phyloP scores from a whole-genome alignment of 2,329 filamentous ascomycete genomes.

The Arthroderma uncinatum region DNA sequence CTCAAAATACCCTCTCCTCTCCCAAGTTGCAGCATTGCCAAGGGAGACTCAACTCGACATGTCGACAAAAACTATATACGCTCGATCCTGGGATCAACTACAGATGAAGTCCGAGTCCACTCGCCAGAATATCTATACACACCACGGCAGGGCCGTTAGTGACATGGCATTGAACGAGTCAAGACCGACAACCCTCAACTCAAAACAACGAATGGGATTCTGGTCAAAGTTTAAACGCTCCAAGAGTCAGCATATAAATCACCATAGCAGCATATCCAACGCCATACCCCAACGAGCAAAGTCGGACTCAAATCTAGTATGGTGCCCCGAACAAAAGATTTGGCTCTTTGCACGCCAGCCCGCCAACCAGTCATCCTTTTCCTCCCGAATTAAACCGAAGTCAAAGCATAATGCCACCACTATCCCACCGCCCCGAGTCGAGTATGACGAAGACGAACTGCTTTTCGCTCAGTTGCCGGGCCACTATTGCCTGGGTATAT shows the following conservation, averaged over 20 bases:
- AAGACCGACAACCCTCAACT: background rate
- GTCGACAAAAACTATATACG: background rate
- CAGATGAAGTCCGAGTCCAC: background rate
- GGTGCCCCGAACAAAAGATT: constrained; percentile 13
- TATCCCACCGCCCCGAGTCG: background rate
- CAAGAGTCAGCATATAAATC: background rate
- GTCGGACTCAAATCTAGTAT: constrained; percentile 12
- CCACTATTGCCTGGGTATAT: constrained; percentile 12
- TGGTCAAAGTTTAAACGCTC: constrained; percentile 11
- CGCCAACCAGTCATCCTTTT: background rate
- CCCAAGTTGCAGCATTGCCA: background rate
- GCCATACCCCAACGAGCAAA: constrained; percentile 9
- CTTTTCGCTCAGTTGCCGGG: constrained; percentile 16
- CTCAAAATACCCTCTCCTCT: background rate
- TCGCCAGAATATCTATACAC: background rate
- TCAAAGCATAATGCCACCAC: background rate
- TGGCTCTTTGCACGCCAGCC: constrained; percentile 12
- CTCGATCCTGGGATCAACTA: background rate
- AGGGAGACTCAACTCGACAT: background rate
- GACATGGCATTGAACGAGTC: background rate
- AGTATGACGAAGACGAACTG: constrained; percentile 11
- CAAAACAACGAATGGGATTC: constrained; percentile 9
- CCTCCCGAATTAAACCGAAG: background rate
- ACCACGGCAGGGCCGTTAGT: background rate
- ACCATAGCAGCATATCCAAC: background rate